Evolutionary conservation across 352 stramenopile species (phyloP).

Genomic region (Phytophthora tentaculata): DNA sequence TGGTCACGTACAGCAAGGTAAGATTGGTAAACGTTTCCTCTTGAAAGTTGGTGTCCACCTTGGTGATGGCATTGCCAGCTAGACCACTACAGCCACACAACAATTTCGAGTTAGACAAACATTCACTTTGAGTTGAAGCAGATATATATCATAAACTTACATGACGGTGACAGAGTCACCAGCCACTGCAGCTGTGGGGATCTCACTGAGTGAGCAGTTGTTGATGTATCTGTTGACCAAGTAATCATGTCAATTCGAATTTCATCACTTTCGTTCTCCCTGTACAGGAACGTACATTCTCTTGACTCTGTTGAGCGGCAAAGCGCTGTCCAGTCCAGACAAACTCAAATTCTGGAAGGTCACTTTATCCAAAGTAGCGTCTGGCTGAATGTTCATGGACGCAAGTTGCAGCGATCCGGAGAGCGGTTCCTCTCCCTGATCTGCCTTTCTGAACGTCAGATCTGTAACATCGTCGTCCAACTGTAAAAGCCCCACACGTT

Average conservation of each 20-base stretch:
- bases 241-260: conserved; percentile 11
- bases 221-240: conserved; percentile 54
- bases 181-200: conserved; percentile 56
- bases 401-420: conserved; percentile 55
- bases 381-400: conserved; percentile 72
- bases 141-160: conserved; percentile 27
- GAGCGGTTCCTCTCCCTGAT: conserved; percentile 42
- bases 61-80: conserved; percentile 48
- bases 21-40: conserved; percentile 49
- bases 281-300: conserved; percentile 50
- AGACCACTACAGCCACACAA: conserved; percentile 49
- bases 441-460: conserved; percentile 57
- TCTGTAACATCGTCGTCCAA: conserved; percentile 52
- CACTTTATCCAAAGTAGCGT: conserved; percentile 50
- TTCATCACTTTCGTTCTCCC: neutral
- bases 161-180: conserved; percentile 52
- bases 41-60: conserved; percentile 46
- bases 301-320: conserved; percentile 57
- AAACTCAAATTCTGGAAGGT: conserved; percentile 57
- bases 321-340: conserved; percentile 51
- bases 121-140: neutral
- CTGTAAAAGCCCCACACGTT: conserved; percentile 76
- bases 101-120: conserved; percentile 14
- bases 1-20: conserved; percentile 56
- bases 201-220: conserved; percentile 71